Evolutionary conservation across 2,329 filamentous ascomycete species (phyloP), one percentile per base, ranked within the genome.

Genomic region (Paraphaeosphaeria sporulosa): DNA sequence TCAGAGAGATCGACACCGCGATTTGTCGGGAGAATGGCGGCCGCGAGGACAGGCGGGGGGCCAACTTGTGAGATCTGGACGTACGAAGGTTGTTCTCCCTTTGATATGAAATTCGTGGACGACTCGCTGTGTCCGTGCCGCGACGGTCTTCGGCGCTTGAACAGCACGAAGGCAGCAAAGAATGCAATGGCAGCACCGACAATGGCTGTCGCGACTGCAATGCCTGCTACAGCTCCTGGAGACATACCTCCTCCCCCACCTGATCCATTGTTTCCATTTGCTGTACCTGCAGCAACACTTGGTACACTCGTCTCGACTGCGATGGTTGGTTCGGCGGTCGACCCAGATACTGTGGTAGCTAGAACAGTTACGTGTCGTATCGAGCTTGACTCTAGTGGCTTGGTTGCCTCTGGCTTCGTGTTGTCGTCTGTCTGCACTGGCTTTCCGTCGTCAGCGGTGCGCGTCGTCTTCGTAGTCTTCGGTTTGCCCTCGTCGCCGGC

Each of bases 141-240:
- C 3, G 50, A 30, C 30, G 25, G 12, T 32, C 59, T 64, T 19
- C 69, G 65, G 27, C 68, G 67, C 50, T 71, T 75, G 67, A 74
- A 74, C 3, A 76, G 32, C 21, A 76, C 54, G 56, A 73, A 72
- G 1, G 73, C 68, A 19, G 61, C 61, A 7, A 70, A 8, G 25
- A 74, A 75, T 13, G 73, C 74, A 23, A 76, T 64, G 2, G 61
- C 63, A 4, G 69, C 74, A 13, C 74, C 74, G 23, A 69, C 38
- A 19, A 77, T 62, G 3, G 69, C 59, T 27, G 67, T 68, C 44
- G 61, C 65, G 10, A 71, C 65, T 2, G 64, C 67, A 19, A 71
- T 67, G 10, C 69, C 69, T 27, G 66, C 68, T 38, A 67, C 62
- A 25, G 66, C 69, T 4, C 69, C 69, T 17, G 56, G 56, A 23